Percentiles rank a stretch among this genome's conserved stretches.
Conservation (phyloP, 73 alveolate species). For the Tetrahymena thermophila region DNA sequence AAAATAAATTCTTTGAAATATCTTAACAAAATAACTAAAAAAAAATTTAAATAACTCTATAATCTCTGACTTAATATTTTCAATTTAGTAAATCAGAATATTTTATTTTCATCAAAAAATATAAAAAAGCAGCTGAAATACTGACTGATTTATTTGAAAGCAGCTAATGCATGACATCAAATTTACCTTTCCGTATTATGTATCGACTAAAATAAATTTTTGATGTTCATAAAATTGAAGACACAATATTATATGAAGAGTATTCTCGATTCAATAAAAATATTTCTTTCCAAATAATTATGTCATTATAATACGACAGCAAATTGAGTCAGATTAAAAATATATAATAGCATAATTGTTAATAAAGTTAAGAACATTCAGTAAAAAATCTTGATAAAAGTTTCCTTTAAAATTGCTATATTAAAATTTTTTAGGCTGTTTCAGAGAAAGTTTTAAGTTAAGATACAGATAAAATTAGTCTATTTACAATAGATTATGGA, state of each 20-base stretch:
- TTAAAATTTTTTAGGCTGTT: background rate
- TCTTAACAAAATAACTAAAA: too few relatives aligned
- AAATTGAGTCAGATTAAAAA: background rate
- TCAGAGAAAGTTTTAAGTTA: background rate
- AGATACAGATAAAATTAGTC: background rate
- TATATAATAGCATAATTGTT: too few relatives aligned
- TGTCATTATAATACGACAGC: background rate
- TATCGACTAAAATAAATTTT: too few relatives aligned
- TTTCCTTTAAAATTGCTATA: too few relatives aligned
- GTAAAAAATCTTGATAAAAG: too few relatives aligned
- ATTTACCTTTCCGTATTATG: background rate
- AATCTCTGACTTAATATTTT: too few relatives aligned
- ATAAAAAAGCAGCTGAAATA: background rate
- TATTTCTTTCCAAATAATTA: background rate
- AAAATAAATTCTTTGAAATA: too few relatives aligned
- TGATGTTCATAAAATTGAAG: background rate
- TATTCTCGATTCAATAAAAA: background rate
- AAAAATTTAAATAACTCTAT: too few relatives aligned
- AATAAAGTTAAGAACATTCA: background rate
- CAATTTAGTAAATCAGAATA: background rate
- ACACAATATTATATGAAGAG: background rate
- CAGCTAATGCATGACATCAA: background rate
- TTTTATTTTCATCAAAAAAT: background rate
- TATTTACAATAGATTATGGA: background rate
- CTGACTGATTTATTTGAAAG: background rate